A percentile compares a stretch with the other conserved stretches of the same genome.
These are phyloP conservation scores for Zygosaccharomyces sapae DNA, from an alignment of 1,139 yeast genomes.

Conservation along the genomic window DNA sequence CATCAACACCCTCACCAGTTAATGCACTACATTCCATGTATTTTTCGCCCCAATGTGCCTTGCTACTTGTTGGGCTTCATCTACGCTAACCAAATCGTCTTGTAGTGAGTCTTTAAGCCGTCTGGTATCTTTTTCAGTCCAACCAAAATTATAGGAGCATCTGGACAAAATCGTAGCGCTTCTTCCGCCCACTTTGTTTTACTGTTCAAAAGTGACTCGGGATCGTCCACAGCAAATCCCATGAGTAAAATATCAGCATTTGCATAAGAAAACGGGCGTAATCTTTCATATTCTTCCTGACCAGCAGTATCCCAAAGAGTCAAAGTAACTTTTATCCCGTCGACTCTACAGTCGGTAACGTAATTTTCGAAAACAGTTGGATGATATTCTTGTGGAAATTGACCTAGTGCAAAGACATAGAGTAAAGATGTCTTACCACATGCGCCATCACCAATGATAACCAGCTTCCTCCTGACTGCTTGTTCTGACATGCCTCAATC, in stretches of 20 bases:
- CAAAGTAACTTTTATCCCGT: conserved; percentile 83
- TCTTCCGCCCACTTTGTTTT: conserved; percentile 70
- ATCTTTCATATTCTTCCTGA: conserved; percentile 81
- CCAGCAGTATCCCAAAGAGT: conserved; percentile 98
- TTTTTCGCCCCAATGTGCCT: conserved; percentile 61
- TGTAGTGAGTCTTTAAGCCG: conserved; percentile 35
- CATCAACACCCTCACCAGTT: conserved; percentile 80
- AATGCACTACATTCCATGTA: conserved; percentile 72
- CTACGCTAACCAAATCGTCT: conserved; percentile 47
- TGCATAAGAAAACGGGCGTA: conserved; percentile 70
- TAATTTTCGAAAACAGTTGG: conserved; percentile 96
- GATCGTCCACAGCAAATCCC: conserved; percentile 66
- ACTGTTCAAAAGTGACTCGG: conserved; percentile 67
- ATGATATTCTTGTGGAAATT: conserved; percentile 72
- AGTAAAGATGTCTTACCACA: conserved; percentile 89
- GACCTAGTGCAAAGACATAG: conserved; percentile 86
- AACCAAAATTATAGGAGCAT: conserved; percentile 59
- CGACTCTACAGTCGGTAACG: conserved; percentile 88
- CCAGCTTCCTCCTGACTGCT: conserved; percentile 65
- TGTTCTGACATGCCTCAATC: conserved; percentile 30
- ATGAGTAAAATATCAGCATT: conserved; percentile 68
- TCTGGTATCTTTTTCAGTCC: conserved; percentile 67
- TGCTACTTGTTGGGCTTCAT: conserved; percentile 58
- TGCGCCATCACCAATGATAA: conserved; percentile 93
- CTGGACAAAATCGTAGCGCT: conserved; percentile 62